Evolutionary conservation across 1,284 basidiomycete genomes (phyloP).

Genomic region (Malassezia japonica): DNA sequence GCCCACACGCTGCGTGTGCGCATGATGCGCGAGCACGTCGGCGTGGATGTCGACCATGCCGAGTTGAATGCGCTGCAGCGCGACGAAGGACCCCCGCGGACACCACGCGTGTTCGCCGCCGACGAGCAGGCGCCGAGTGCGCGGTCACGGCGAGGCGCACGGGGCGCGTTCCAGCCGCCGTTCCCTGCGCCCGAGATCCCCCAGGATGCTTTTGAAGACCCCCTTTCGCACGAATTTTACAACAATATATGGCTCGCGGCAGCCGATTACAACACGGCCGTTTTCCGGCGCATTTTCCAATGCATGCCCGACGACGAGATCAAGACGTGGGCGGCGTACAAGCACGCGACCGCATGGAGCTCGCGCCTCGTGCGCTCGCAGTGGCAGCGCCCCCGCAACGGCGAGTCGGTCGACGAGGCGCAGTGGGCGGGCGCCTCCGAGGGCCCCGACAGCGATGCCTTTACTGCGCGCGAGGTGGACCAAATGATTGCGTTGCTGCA

Average conservation of each 20-base stretch:
- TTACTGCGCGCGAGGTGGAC: slow-evolving; percentile 27
- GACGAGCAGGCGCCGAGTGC: not conserved
- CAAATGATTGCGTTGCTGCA: slow-evolving; percentile 40
- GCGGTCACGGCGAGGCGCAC: not conserved
- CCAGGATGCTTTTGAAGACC: not conserved
- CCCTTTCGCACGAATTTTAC: slow-evolving; percentile 22
- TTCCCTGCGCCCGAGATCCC: not conserved
- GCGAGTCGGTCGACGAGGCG: not conserved
- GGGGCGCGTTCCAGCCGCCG: not conserved
- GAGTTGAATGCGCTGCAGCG: slow-evolving; percentile 46
- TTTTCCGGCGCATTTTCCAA: slow-evolving; percentile 45
- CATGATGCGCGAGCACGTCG: slow-evolving; percentile 92
- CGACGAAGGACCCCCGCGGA: not conserved
- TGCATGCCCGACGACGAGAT: slow-evolving; percentile 45
- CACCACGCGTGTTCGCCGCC: not conserved
- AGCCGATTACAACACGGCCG: slow-evolving; percentile 42
- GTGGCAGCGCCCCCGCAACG: not conserved
- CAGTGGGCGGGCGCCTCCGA: not conserved
- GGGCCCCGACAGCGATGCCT: slow-evolving; percentile 15
- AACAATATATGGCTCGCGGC: slow-evolving; percentile 35
- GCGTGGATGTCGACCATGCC: slow-evolving; percentile 83
- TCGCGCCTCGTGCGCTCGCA: slow-evolving; percentile 24
- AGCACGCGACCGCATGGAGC: slow-evolving; percentile 31
- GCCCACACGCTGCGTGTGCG: slow-evolving; percentile 86
- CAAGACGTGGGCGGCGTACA: slow-evolving; percentile 45